Percentiles rank a stretch among this genome's conserved stretches.
Evolutionary conservation across 495 filamentous ascomycete genomes (phyloP).

Genomic region (Parathielavia hyrcaniae): DNA sequence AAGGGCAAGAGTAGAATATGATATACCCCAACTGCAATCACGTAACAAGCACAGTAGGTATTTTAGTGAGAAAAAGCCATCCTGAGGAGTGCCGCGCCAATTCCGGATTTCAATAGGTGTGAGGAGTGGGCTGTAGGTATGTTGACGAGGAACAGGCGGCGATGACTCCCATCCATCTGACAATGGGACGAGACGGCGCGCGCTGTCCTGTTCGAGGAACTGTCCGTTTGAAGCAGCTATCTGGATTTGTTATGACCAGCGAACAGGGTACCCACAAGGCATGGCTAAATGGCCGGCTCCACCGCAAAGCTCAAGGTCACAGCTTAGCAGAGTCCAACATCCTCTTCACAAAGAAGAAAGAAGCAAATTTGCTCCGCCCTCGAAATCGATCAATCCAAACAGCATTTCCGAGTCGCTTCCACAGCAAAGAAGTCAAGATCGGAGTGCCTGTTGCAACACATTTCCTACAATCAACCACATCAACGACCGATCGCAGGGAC

Average conservation of each 20-base stretch:
- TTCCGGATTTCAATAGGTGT: not conserved
- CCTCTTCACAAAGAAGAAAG: too few relatives aligned
- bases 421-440: too few relatives aligned
- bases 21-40: not conserved
- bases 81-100: not conserved
- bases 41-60: not conserved
- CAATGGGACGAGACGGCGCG: not conserved
- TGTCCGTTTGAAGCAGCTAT: not conserved
- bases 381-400: too few relatives aligned
- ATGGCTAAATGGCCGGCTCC: too few relatives aligned
- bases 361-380: too few relatives aligned
- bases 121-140: not conserved
- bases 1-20: constrained; percentile 7
- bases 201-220: not conserved
- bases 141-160: not conserved
- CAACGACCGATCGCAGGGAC: not conserved
- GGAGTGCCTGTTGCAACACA: too few relatives aligned
- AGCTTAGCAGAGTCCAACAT: too few relatives aligned
- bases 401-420: too few relatives aligned
- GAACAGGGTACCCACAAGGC: too few relatives aligned
- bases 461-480: not conserved
- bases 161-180: constrained; percentile 7
- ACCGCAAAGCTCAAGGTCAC: too few relatives aligned
- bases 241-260: too few relatives aligned
- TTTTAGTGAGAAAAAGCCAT: constrained; percentile 13